Percentiles rank a stretch among this genome's conserved stretches.
Evolutionary conservation across 1,284 basidiomycete species (phyloP).

Genomic region (Marasmius tenuissimus): DNA sequence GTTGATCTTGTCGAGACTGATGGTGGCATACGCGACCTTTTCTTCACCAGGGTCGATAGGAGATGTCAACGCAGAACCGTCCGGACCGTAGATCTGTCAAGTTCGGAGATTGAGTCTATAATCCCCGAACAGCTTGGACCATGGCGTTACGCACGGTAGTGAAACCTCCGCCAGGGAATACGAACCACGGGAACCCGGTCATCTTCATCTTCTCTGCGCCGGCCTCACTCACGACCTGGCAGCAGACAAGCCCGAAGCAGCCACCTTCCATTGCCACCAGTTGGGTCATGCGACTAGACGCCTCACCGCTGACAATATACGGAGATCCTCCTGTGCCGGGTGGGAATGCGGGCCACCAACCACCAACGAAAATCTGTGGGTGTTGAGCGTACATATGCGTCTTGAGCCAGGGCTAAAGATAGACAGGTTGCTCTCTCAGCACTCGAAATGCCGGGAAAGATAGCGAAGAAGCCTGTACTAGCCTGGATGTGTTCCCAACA

Average conservation of each 20-base stretch:
- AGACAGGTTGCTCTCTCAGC: not conserved
- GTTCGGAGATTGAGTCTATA: not conserved
- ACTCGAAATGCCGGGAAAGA: not conserved
- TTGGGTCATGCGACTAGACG: constrained; percentile 27
- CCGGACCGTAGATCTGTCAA: constrained; percentile 29
- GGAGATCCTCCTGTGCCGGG: constrained; percentile 21
- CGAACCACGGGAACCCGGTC: constrained; percentile 26
- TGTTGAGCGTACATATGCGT: constrained; percentile 28
- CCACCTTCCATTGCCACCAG: constrained; percentile 28
- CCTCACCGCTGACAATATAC: constrained; percentile 27
- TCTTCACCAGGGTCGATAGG: constrained; percentile 21
- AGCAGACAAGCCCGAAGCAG: constrained; percentile 27
- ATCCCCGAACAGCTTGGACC: not conserved
- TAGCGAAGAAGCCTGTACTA: not conserved
- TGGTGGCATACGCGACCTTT: constrained; percentile 24
- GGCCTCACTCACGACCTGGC: constrained; percentile 23
- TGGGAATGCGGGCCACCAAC: constrained; percentile 28
- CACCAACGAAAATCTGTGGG: constrained; percentile 28
- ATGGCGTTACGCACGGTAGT: constrained; percentile 13
- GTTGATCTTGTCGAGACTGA: constrained; percentile 27
- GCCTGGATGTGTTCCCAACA: constrained; percentile 33
- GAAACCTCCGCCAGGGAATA: constrained; percentile 27
- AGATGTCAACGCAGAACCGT: constrained; percentile 22
- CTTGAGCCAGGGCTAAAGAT: constrained; percentile 25
- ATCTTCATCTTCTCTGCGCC: constrained; percentile 28